Base-by-base conservation (phyloP, 108 stramenopile species). In the Ochromonas danica region DNA sequence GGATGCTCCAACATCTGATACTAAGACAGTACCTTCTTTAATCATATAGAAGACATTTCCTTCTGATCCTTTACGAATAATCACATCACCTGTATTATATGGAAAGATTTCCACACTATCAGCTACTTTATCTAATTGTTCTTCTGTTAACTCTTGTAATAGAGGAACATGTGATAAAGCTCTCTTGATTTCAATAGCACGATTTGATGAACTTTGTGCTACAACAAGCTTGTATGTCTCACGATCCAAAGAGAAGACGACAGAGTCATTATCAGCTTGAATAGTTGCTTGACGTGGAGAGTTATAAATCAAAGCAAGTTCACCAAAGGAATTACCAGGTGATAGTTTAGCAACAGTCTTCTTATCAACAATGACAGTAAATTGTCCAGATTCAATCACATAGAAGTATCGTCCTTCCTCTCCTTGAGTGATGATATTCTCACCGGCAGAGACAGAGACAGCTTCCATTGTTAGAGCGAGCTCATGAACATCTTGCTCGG, bases 321-420 rank as follows among this genome's bases (percentile, higher is more conserved):
- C 72, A 41, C 72, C 72, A 36, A 75, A 75, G 31, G 14, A 35
- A 6, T 75, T 27, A 17, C 72, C 72, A 27, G 14, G 14, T 14
- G n/a, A 3, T 3, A 75, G 6, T 27, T 38, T 17, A 10, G 45
- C 36, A 10, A 75, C 72, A 27, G 36, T 3, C 31, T 45, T 75
- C 3, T 75, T 60, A 75, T 75, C 51, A 27, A 91, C 91, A 83
- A 88, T 87, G 57, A 93, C 91, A 82, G 92, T 91, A 1, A 95
- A 92, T 75, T 90, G 87, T 36, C 94, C 94, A 28, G 81, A 83
- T 51, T 88, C 86, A 35, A 95, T 91, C 1, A 93, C 87, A 71
- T 95, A 95, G 71, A 95, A 95, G 71, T 87, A 86, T 36, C 80
- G 67, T 0, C 94, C 94, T 27, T 75, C 72, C 25, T 75, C 10